Base-by-base conservation (phyloP, 768 basidiomycete species). In the Hebeloma cylindrosporum region DNA sequence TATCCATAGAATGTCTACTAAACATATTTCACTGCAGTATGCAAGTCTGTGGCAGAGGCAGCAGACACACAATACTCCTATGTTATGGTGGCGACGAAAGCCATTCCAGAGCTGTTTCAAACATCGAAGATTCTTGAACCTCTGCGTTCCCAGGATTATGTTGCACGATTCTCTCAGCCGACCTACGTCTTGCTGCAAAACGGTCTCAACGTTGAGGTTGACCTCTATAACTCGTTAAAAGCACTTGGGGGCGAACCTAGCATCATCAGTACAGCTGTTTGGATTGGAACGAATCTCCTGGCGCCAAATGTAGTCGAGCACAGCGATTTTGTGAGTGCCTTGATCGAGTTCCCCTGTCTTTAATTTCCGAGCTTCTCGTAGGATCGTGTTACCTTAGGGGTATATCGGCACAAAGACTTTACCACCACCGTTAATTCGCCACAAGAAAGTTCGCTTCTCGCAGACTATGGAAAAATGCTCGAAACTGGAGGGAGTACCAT, bases 51-150 rank as follows among this genome's bases (percentile, higher is more conserved):
- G 22, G 61, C 59, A 1, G 79, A 80, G 29, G 87, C 87, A 8
- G 69, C 75, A 13, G 83, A 85, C 57, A 59, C 69, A 26, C 58
- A 72, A 0, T 90, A 88, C 60, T 69, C 75, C 32, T 80, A 82
- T 59, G 84, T 86, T 4, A 62, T 90, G 22, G 59, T 88, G 35
- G 72, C 82, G 3, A 86, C 84, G 1, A 90, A 90, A 59, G 79
- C 80, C 3, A 64, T 88, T 13, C 86, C 87, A 3, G 87, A 90
- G 53, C 56, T 85, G 7, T 56, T 66, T 1, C 75, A 71, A 8
- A 86, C 82, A 5, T 67, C 85, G 0, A 59, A 65, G 3, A 60
- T 89, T 6, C 70, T 90, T 17, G 67, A 68, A 5, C 77, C 82
- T 5, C 60, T 88, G 27, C 60, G 89, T 33, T 70, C 71, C 3